Evolutionary conservation across 2,329 filamentous ascomycete species (phyloP).

Genomic region (Ophiostoma sp.): DNA sequence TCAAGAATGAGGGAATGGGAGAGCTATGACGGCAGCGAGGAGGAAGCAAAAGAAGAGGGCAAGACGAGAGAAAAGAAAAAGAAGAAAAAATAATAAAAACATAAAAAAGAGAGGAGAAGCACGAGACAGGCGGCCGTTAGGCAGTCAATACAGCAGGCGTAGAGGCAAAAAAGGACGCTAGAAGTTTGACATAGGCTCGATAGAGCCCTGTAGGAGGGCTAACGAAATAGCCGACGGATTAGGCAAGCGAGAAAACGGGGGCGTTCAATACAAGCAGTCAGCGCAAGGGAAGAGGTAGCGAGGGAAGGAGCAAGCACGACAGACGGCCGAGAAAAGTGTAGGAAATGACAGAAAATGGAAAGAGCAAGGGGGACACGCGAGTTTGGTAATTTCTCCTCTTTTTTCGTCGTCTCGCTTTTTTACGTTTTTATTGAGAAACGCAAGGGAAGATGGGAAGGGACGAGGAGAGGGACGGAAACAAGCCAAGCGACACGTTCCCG

Average conservation of each 20-base stretch:
- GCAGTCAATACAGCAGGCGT: not conserved
- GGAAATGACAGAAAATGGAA: not conserved
- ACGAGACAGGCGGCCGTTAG: not conserved
- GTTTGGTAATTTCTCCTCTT: too few species aligned
- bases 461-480: not conserved
- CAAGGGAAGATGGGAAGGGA: not conserved
- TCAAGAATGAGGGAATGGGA: not conserved
- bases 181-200: not conserved
- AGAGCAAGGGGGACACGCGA: not conserved
- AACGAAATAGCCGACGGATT: constrained; percentile 19
- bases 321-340: not conserved
- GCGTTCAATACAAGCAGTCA: constrained; percentile 2
- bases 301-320: not conserved
- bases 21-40: not conserved
- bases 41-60: not conserved
- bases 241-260: constrained; percentile 15
- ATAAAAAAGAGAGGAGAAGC: not conserved
- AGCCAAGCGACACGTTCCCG: constrained; percentile 13
- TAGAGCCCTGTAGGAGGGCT: not conserved
- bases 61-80: not conserved
- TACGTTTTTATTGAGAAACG: not conserved
- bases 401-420: not conserved
- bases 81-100: not conserved
- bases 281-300: not conserved
- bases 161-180: not conserved